Evolutionary conservation across 176 grass and related monocot genomes (phyloP).

Genomic region (Tillandsia leiboldiana): DNA sequence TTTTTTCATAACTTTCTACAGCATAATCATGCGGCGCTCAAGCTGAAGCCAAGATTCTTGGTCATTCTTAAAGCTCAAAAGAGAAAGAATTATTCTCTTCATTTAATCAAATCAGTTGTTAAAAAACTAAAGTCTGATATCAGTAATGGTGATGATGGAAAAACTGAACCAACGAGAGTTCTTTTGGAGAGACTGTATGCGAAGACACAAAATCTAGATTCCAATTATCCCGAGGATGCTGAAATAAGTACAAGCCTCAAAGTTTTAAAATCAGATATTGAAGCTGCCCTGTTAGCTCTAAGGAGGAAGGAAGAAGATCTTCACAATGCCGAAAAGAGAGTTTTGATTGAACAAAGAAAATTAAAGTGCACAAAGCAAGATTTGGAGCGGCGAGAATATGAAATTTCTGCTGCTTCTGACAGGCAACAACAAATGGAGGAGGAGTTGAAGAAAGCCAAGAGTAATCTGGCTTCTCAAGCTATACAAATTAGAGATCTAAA

Average conservation of each 20-base stretch:
- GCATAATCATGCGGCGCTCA: slow-evolving; percentile 28
- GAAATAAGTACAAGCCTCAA: slow-evolving; percentile 50
- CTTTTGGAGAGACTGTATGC: slow-evolving; percentile 54
- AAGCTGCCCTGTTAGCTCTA: slow-evolving; percentile 47
- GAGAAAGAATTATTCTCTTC: slow-evolving; percentile 25
- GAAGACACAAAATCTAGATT: slow-evolving; percentile 50
- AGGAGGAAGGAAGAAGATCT: slow-evolving; percentile 56
- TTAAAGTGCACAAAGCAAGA: slow-evolving; percentile 56
- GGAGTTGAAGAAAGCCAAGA: slow-evolving; percentile 45
- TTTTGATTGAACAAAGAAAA: slow-evolving; percentile 41
- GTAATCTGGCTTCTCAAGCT: slow-evolving; percentile 46
- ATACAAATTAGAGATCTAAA: slow-evolving; percentile 62
- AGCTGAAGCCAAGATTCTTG: slow-evolving; percentile 33
- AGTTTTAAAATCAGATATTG: slow-evolving; percentile 54
- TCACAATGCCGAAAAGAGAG: slow-evolving; percentile 39
- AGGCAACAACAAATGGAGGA: slow-evolving; percentile 62
- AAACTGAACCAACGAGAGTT: slow-evolving; percentile 46
- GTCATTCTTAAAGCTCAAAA: slow-evolving; percentile 31
- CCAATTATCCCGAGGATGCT: slow-evolving; percentile 24
- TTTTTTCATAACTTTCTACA: slow-evolving; percentile 9
- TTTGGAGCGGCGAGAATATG: slow-evolving; percentile 49
- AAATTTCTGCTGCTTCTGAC: slow-evolving; percentile 40
- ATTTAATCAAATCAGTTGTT: slow-evolving; percentile 34
- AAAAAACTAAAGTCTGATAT: slow-evolving; percentile 29
- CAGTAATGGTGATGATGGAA: slow-evolving; percentile 42